phyloP scores from a whole-genome alignment of 208 protist genomes.

The Acanthamoeba royreba region DNA sequence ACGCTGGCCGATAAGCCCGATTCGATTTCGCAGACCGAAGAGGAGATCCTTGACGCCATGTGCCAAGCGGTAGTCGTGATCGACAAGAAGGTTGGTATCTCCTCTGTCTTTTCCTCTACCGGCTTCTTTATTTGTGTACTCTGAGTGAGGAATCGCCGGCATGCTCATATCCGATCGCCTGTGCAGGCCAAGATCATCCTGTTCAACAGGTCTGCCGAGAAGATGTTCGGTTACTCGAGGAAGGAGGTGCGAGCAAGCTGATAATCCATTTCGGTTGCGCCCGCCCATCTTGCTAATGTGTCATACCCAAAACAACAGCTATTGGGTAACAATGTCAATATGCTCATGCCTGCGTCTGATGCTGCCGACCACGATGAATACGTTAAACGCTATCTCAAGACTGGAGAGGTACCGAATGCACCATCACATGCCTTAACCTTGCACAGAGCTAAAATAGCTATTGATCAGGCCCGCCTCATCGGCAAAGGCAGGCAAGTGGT shows the following conservation, averaged over 20 bases:
- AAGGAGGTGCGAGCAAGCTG: neutral
- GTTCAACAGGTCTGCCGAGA: conserved; percentile 23
- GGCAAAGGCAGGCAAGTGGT: conserved; percentile 8
- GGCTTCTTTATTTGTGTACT: neutral
- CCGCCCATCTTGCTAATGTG: too few species aligned
- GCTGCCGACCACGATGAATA: neutral
- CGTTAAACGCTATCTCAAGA: neutral
- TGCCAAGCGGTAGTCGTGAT: neutral
- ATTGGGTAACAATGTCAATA: neutral
- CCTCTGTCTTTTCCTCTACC: neutral
- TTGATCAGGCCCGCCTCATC: neutral
- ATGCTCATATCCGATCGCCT: neutral
- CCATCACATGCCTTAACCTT: too few species aligned
- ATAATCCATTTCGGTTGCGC: too few species aligned
- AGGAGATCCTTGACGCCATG: neutral
- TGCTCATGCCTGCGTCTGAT: conserved; percentile 10
- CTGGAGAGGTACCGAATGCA: neutral
- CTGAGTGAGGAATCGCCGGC: neutral
- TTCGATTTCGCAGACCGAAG: neutral
- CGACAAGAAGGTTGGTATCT: neutral
- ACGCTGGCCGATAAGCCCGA: neutral
- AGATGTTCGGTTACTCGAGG: conserved; percentile 17
- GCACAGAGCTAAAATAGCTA: too few species aligned
- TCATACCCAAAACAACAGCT: too few species aligned
- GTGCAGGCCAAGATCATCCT: neutral